Conservation (phyloP, 2,329 filamentous ascomycete genomes). For the Amauroascus verrucosus region DNA sequence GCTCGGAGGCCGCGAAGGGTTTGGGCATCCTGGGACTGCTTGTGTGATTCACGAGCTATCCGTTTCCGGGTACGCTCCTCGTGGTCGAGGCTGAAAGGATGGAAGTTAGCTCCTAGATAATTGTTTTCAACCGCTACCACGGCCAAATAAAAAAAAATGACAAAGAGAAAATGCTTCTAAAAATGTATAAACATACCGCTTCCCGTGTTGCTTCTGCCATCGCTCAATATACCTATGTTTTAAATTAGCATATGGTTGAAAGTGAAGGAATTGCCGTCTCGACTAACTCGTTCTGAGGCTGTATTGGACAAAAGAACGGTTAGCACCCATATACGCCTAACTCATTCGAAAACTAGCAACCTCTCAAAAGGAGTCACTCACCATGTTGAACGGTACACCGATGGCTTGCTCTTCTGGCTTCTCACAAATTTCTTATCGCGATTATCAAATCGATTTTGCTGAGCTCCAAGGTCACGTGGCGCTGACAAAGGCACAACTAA, state of each 20-base stretch:
- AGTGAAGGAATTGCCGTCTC: constrained; percentile 10
- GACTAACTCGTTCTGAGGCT: constrained; percentile 39
- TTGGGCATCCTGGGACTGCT: constrained; percentile 80
- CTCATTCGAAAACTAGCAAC: neutral
- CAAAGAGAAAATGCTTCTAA: too few species aligned
- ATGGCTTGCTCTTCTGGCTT: neutral
- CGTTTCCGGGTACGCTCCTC: constrained; percentile 85
- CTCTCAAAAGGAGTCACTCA: constrained; percentile 8
- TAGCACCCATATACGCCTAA: constrained; percentile 9
- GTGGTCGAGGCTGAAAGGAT: constrained; percentile 54
- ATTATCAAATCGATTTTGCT: constrained; percentile 7
- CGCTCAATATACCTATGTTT: constrained; percentile 55
- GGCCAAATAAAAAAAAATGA: neutral
- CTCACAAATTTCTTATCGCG: constrained; percentile 6
- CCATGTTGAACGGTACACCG: constrained; percentile 15
- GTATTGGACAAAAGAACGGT: constrained; percentile 1
- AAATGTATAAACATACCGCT: constrained; percentile 29
- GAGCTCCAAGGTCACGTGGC: neutral
- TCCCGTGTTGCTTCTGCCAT: constrained; percentile 56
- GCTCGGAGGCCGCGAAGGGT: constrained; percentile 83
- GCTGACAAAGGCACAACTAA: neutral
- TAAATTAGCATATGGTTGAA: neutral
- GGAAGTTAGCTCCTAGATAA: neutral
- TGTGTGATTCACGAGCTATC: constrained; percentile 77
- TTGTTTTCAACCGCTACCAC: neutral